phyloP scores from a whole-genome alignment of 331 rosid species.

The Quercus lobata region DNA sequence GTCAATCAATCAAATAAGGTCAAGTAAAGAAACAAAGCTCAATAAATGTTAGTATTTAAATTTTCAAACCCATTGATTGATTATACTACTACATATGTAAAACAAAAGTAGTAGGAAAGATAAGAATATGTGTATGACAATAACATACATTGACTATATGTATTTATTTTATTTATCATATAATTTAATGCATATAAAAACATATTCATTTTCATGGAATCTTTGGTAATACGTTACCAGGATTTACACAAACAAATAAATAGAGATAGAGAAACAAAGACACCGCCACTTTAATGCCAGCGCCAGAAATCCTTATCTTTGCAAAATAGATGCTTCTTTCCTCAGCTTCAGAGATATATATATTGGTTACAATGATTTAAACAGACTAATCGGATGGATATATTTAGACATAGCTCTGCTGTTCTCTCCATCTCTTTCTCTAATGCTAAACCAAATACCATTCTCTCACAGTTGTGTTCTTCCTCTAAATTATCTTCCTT shows the following conservation, averaged over 20 bases:
- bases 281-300: too few relatives aligned
- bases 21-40: not conserved
- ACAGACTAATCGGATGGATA: not conserved
- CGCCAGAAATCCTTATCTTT: too few relatives aligned
- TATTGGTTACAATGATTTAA: not conserved
- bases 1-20: slow-evolving; percentile 8
- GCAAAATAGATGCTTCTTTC: too few relatives aligned
- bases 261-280: too few relatives aligned
- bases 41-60: not conserved
- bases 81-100: not conserved
- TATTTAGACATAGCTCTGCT: not conserved
- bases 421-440: not conserved
- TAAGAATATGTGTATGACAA: not conserved
- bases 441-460: too few relatives aligned
- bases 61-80: not conserved
- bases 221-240: not conserved
- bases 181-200: not conserved
- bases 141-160: not conserved
- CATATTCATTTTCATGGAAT: not conserved
- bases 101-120: not conserved
- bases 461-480: too few relatives aligned
- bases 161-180: not conserved
- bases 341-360: not conserved
- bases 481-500: too few relatives aligned
- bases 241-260: not conserved